Evolutionary conservation across 768 basidiomycete species (phyloP).

Genomic region (Xerocomus spinulosus): DNA sequence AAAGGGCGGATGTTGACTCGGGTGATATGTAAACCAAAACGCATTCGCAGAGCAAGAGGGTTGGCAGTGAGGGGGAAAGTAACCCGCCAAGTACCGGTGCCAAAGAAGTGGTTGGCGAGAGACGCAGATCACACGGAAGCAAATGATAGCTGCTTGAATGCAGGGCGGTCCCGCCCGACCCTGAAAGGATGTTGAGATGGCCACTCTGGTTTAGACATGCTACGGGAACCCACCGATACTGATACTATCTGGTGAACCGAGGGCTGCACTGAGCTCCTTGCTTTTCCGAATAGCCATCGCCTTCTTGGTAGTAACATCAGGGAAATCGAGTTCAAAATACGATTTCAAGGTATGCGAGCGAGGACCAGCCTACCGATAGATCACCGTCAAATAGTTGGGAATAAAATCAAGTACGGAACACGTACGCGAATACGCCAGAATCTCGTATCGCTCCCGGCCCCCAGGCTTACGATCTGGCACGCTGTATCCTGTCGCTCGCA

Average conservation of each 20-base stretch:
- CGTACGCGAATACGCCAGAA: constrained; percentile 89
- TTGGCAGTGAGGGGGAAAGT: constrained; percentile 62
- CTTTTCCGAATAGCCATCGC: constrained; percentile 73
- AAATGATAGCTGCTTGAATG: constrained; percentile 53
- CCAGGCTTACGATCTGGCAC: constrained; percentile 90
- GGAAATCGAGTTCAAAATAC: constrained; percentile 91
- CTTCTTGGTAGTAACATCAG: constrained; percentile 80
- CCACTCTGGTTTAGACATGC: too few relatives aligned
- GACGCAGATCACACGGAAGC: constrained; percentile 71
- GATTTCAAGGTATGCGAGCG: constrained; percentile 43
- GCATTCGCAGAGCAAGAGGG: constrained; percentile 87
- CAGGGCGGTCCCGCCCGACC: constrained; percentile 41
- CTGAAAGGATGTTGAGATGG: not conserved
- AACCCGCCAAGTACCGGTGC: constrained; percentile 31
- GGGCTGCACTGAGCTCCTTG: constrained; percentile 34
- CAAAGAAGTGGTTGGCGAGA: constrained; percentile 46
- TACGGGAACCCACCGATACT: constrained; percentile 7
- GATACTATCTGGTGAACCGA: constrained; percentile 15
- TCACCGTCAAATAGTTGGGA: not conserved
- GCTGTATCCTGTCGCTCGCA: constrained; percentile 39
- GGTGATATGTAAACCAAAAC: constrained; percentile 84
- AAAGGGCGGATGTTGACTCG: constrained; percentile 47
- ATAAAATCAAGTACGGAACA: not conserved
- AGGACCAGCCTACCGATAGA: constrained; percentile 47
- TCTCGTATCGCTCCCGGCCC: constrained; percentile 92